Base-by-base conservation (phyloP, 352 stramenopile species). In the Phytophthora hibernalis region DNA sequence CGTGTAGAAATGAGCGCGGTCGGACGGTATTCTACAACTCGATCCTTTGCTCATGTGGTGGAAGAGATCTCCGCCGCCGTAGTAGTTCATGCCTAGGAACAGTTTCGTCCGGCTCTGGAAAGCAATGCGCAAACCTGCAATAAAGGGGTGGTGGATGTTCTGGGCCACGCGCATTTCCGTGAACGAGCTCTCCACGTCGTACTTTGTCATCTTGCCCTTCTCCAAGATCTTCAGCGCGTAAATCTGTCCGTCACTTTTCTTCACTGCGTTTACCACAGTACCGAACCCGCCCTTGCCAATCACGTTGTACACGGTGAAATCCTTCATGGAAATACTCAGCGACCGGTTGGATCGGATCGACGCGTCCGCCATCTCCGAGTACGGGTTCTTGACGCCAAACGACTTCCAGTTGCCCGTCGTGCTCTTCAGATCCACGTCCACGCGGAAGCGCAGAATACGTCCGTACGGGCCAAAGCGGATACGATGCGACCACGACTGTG, bases 161-260 rank as follows among this genome's bases (percentile, higher is more conserved):
- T 95, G 85, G 11, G 85, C 87, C 49, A 97, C 88, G 5, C 83
- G 87, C 86, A 95, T 96, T 71, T 97, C 90, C 6, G 87, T 96
- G 70, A 95, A 94, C 48, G 87, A 95, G 53, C 82, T 93, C 53
- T 95, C 88, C 22, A 96, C 91, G 55, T 95, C 88, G 70, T 95
- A 93, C 64, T 96, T 95, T 57, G 87, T 93, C 87, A 97, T 93
- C 54, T 93, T 93, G 55, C 80, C 79, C 61, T 97, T 97, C 49
- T 96, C 85, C 63, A 97, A 77, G 49, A 97, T 95, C 68, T 97
- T 97, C 21, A 97, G 74, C n/a, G 90, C 90, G 61, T 96, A 97
- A 48, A 97, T 95, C 52, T 95, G 87, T 18, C 88, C 88, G 48
- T 96, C 89, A 59, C 89, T 95, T 60, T 96, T 96, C 63, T 96